Conservation (phyloP, 1,284 basidiomycete genomes). For the Leccinum pachyderme region DNA sequence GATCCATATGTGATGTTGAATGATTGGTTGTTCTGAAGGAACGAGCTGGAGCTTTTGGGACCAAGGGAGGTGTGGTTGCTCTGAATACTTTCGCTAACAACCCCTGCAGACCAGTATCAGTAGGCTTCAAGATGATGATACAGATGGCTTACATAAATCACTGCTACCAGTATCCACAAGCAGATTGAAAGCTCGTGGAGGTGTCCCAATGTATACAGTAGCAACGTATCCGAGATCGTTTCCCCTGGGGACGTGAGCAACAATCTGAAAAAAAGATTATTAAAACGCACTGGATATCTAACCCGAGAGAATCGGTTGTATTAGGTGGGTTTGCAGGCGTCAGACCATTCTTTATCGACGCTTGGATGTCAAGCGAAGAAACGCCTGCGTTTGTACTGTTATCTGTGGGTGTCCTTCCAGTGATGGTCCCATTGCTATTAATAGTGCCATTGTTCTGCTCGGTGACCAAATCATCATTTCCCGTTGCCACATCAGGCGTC, state of each 20-base stretch:
- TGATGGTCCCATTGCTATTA: conserved; percentile 9
- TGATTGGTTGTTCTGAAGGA: conserved; percentile 49
- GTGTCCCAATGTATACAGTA: conserved; percentile 75
- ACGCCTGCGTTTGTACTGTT: conserved; percentile 34
- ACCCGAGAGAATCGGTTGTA: conserved; percentile 59
- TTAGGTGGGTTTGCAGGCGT: conserved; percentile 53
- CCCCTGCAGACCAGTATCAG: conserved; percentile 19
- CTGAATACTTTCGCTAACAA: conserved; percentile 34
- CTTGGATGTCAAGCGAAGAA: conserved; percentile 38
- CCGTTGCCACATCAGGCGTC: neutral
- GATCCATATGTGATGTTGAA: conserved; percentile 80
- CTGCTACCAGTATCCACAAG: conserved; percentile 87
- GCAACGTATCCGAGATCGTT: conserved; percentile 62
- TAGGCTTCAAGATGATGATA: neutral
- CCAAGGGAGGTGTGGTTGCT: conserved; percentile 74
- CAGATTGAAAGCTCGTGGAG: conserved; percentile 67
- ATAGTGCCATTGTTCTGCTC: conserved; percentile 6
- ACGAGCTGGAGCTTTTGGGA: conserved; percentile 60
- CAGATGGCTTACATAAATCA: conserved; percentile 58
- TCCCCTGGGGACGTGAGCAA: conserved; percentile 30
- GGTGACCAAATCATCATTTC: conserved; percentile 5
- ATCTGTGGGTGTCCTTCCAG: conserved; percentile 5
- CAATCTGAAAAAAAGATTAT: neutral
- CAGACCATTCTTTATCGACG: conserved; percentile 41
- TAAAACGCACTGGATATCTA: conserved; percentile 63